A percentile compares a stretch with the other conserved stretches of the same genome.
Evolutionary conservation across 1,139 yeast genomes (phyloP).

Genomic region (Magnusiomyces magnusii): DNA sequence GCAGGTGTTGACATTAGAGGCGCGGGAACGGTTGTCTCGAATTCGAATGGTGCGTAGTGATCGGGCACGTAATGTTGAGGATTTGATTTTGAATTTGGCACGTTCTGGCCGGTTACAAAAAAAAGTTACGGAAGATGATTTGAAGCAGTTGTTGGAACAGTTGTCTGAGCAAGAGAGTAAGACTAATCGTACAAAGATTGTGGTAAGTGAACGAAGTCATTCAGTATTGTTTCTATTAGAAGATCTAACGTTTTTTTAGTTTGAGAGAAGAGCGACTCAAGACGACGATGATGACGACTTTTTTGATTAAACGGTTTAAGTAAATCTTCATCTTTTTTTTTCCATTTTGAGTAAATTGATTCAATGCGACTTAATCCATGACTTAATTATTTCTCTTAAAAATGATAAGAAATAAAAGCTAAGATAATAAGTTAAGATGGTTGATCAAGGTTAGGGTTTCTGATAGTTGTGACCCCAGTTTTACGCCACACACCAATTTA

Average conservation of each 20-base stretch:
- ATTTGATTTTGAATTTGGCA: slow-evolving; percentile 64
- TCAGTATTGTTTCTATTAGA: neutral
- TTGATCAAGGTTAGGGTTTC: too few relatives aligned
- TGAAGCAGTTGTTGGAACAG: slow-evolving; percentile 77
- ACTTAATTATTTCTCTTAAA: too few relatives aligned
- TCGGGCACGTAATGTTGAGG: slow-evolving; percentile 75
- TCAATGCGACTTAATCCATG: neutral
- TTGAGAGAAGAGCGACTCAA: slow-evolving; percentile 12
- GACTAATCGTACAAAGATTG: slow-evolving; percentile 54
- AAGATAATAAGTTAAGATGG: too few relatives aligned
- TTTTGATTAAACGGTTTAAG: slow-evolving; percentile 9
- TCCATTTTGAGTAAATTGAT: neutral
- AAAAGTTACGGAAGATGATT: slow-evolving; percentile 68
- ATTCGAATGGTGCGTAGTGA: slow-evolving; percentile 88
- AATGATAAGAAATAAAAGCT: too few relatives aligned
- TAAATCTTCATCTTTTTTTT: too few relatives aligned
- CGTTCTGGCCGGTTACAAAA: slow-evolving; percentile 68
- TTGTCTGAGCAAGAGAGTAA: slow-evolving; percentile 71
- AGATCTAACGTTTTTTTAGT: too few relatives aligned
- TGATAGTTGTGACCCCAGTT: too few relatives aligned
- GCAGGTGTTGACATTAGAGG: slow-evolving; percentile 69
- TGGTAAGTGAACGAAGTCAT: slow-evolving; percentile 20
- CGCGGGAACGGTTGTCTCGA: slow-evolving; percentile 80
- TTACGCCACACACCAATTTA: too few relatives aligned
- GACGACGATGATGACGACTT: slow-evolving; percentile 15